These are phyloP conservation scores for Plenodomus tracheiphilus DNA, from an alignment of 2,329 filamentous ascomycete genomes.

Conservation along the genomic window DNA sequence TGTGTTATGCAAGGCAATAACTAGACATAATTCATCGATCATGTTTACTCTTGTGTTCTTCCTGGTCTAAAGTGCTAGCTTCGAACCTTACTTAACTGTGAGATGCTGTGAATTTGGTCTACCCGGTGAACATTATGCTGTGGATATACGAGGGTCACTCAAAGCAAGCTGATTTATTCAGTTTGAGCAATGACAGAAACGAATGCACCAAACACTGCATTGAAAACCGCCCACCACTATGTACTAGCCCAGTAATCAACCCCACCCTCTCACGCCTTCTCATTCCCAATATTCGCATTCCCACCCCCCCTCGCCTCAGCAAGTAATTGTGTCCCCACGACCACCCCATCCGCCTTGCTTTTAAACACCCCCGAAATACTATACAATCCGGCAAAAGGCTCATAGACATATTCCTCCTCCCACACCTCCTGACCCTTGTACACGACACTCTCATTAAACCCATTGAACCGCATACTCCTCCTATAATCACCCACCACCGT, in stretches of 20 bases:
- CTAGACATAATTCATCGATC: too few species aligned
- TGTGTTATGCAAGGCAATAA: too few species aligned
- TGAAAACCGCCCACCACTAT: not conserved
- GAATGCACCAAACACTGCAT: not conserved
- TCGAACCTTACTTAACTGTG: too few species aligned
- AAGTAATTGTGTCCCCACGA: conserved; percentile 57
- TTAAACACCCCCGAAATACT: conserved; percentile 53
- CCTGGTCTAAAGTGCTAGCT: too few species aligned
- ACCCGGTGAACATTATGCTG: too few species aligned
- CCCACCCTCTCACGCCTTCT: conserved; percentile 9
- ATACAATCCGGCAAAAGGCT: conserved; percentile 55
- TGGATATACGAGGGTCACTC: too few species aligned
- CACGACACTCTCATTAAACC: conserved; percentile 48
- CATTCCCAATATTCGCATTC: conserved; percentile 52
- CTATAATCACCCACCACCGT: conserved; percentile 55
- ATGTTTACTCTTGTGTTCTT: too few species aligned
- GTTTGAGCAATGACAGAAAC: too few species aligned
- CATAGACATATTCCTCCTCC: conserved; percentile 59
- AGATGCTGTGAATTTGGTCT: too few species aligned
- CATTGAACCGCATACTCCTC: conserved; percentile 59
- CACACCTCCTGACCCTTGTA: conserved; percentile 52
- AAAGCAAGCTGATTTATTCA: too few species aligned
- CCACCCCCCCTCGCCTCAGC: conserved; percentile 59
- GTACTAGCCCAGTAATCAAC: too few species aligned
- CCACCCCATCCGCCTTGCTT: conserved; percentile 51